Evolutionary conservation across 2,329 filamentous ascomycete genomes (phyloP).

Genomic region (Colletotrichum costaricense): DNA sequence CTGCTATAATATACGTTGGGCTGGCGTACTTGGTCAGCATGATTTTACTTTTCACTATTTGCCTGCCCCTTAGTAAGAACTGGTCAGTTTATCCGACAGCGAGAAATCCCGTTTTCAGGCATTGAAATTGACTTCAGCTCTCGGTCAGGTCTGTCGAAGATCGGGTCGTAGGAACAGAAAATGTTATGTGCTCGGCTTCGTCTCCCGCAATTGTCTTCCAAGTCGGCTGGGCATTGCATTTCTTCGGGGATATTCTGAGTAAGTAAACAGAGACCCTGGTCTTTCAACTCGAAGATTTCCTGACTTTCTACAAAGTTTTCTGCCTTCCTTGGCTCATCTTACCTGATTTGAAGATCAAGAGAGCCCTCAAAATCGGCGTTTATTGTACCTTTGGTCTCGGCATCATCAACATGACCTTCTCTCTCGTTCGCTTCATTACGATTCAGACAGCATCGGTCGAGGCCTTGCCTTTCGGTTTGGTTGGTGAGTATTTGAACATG

Average conservation of each 20-base stretch:
- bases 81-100: background rate
- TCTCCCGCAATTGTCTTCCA: constrained; percentile 21
- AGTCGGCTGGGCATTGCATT: constrained; percentile 31
- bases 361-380: constrained; percentile 20
- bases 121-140: background rate
- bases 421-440: constrained; percentile 28
- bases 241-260: constrained; percentile 26
- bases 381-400: constrained; percentile 30
- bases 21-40: constrained; percentile 28
- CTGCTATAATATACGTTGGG: constrained; percentile 10
- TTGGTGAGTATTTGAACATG: constrained; percentile 6
- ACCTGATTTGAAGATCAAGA: constrained; percentile 26
- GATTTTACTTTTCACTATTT: constrained; percentile 22
- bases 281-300: background rate
- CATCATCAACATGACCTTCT: constrained; percentile 33
- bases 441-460: constrained; percentile 24
- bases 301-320: constrained; percentile 6
- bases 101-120: background rate
- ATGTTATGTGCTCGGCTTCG: constrained; percentile 28
- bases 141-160: constrained; percentile 5
- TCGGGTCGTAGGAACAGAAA: constrained; percentile 2
- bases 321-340: constrained; percentile 22
- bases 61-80: constrained; percentile 24
- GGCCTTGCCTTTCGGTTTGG: constrained; percentile 21
- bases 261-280: background rate